phyloP scores from a whole-genome alignment of 192 early-diverging fungal species.

The Coemansia sp. region DNA sequence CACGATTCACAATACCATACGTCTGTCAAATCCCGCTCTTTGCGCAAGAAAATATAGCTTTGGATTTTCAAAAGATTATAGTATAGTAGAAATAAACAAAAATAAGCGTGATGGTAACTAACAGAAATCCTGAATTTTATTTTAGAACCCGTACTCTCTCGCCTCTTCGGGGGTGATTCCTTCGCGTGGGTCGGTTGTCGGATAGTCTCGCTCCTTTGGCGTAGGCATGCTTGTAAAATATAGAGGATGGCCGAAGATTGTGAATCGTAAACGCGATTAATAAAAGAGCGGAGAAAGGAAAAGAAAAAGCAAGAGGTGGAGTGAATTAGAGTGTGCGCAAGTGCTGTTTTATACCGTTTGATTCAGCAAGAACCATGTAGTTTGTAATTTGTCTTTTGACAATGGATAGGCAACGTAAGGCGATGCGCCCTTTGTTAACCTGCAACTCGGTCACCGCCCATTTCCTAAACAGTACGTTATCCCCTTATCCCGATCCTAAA shows the following conservation, averaged over 20 bases:
- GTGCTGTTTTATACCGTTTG: background rate
- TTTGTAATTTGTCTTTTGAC: background rate
- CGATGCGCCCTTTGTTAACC: no score
- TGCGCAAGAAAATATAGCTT: no score
- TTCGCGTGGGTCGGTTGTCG: conserved; percentile 30
- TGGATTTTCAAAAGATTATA: no score
- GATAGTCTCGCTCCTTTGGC: conserved; percentile 23
- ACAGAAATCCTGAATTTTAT: background rate
- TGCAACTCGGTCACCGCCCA: no score
- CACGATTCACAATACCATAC: no score
- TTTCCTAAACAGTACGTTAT: no score
- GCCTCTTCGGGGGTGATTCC: conserved; percentile 37
- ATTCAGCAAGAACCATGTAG: no score
- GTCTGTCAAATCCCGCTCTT: no score
- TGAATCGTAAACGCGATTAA: background rate
- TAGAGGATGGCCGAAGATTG: background rate
- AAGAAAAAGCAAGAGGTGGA: background rate
- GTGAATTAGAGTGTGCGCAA: background rate
- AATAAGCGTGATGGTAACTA: no score
- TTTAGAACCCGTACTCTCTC: conserved; percentile 27
- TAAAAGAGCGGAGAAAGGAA: background rate
- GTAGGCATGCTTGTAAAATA: background rate
- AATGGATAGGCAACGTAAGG: background rate
- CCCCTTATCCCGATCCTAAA: no score
- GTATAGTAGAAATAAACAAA: no score